A percentile compares a stretch with the other conserved stretches of the same genome.
These are phyloP conservation scores for Xylariaceae sp. DNA, from an alignment of 2,329 filamentous ascomycete species.

Conservation along the genomic window DNA sequence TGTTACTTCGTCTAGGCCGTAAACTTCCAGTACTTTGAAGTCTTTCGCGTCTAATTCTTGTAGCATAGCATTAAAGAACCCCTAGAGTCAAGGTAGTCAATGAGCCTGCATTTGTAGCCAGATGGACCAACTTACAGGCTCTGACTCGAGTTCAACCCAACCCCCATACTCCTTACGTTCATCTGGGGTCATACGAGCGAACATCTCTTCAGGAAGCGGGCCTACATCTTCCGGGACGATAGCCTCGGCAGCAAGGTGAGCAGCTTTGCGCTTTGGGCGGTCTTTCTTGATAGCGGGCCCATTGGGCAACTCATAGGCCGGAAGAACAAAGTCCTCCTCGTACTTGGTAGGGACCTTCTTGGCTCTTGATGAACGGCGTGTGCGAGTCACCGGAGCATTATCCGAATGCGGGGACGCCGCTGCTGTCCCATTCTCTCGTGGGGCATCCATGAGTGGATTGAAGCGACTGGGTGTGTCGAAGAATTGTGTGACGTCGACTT, in stretches of 20 bases:
- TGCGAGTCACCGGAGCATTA: slow-evolving; percentile 5
- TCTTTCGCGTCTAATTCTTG: slow-evolving; percentile 74
- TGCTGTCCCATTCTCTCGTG: slow-evolving; percentile 1
- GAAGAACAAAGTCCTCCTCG: slow-evolving; percentile 25
- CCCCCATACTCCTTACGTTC: slow-evolving; percentile 68
- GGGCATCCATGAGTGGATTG: neutral
- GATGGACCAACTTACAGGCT: slow-evolving; percentile 63
- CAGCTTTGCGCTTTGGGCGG: slow-evolving; percentile 50
- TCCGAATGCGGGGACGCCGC: slow-evolving; percentile 2
- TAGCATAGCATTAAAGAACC: slow-evolving; percentile 84
- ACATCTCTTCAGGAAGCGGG: slow-evolving; percentile 46
- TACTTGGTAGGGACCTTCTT: slow-evolving; percentile 27
- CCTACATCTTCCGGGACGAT: slow-evolving; percentile 39
- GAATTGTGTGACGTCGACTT: neutral
- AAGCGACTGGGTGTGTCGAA: neutral
- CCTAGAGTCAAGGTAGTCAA: slow-evolving; percentile 49
- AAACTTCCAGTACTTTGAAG: slow-evolving; percentile 76
- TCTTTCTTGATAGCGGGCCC: slow-evolving; percentile 27
- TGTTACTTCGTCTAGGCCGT: slow-evolving; percentile 69
- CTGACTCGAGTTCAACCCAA: slow-evolving; percentile 86
- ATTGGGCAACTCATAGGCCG: slow-evolving; percentile 14
- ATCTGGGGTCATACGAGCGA: slow-evolving; percentile 50
- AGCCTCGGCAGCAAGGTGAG: slow-evolving; percentile 37
- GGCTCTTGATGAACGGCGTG: slow-evolving; percentile 27
- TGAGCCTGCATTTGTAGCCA: neutral